These are phyloP conservation scores for Hypoxylon subgilvum DNA, from an alignment of 495 filamentous ascomycete genomes.

Conservation along the genomic window DNA sequence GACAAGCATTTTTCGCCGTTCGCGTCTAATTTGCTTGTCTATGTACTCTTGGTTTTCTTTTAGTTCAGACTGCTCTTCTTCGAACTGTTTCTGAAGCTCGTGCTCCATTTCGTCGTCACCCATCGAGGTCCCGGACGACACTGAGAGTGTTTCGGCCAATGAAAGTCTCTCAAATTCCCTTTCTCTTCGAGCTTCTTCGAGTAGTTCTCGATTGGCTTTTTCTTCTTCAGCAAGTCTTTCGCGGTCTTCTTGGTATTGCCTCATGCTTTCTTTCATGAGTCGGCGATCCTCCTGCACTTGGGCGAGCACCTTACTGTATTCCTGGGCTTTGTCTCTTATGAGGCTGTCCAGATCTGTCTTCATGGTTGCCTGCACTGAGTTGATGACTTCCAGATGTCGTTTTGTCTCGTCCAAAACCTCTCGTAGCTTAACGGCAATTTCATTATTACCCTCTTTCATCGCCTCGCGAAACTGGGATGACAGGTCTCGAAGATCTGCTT, in stretches of 20 bases:
- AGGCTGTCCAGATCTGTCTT: background rate
- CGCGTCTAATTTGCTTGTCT: background rate
- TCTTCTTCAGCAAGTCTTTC: background rate
- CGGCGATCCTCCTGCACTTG: background rate
- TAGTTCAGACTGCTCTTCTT: background rate
- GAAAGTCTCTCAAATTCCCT: background rate
- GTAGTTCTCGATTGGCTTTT: background rate
- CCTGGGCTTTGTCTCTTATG: background rate
- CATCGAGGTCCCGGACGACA: too few relatives aligned
- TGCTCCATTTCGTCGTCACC: background rate
- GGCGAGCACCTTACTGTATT: background rate
- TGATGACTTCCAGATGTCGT: background rate
- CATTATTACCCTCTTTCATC: background rate
- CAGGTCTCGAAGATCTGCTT: background rate
- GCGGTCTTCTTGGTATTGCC: background rate
- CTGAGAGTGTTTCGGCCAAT: background rate
- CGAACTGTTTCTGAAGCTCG: background rate
- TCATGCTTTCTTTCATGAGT: background rate
- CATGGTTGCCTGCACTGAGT: background rate
- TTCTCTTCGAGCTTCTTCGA: background rate
- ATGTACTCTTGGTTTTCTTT: background rate
- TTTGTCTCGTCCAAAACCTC: background rate
- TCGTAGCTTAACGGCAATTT: slow-evolving; percentile 17
- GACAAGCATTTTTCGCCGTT: background rate
- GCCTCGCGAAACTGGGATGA: background rate